Evolutionary conservation across 306 rosid species (phyloP), one percentile per base, ranked within the genome.

Genomic region (Casuarina glauca): DNA sequence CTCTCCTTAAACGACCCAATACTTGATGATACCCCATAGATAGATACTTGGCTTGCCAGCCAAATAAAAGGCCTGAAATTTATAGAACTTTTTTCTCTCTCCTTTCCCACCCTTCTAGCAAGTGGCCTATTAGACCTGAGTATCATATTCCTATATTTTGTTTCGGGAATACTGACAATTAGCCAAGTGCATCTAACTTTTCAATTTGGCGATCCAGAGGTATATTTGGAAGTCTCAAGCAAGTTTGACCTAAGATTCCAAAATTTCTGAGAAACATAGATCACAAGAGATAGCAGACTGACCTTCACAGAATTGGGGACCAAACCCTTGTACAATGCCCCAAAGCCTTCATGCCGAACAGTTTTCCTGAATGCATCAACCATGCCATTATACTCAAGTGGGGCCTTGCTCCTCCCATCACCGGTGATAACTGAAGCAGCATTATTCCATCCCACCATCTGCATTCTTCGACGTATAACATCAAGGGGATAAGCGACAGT

Each of bases 281-380:
- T 74, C 19, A 50, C 73, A 53, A 63, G 63, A 5, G 79, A 78
- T 53, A 58, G 69, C 57, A 32, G 70, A 53, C 90, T 61, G 69
- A 95, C 99, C 99, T 96, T 96, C 52, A 96, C 99, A 79, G 94
- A 93, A 86, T 96, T 96, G 78, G 99, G 99, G 60, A 93, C 93
- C 88, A 96, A 87, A 76, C 99, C 99, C 94, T 96, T 96, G 91
- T 96, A 96, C 78, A 96, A 82, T 62, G 99, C 99, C 58, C 98
- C 91, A 66, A 96, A 90, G 72, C 99, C 99, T 76, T 96, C 99
- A 5, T 93, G 89, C 41, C 92, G 89, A 83, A 96, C 93, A 57
- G 99, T 96, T 86, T 96, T 91, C 83, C 98, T 90, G 78, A 96
- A 96, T 70, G 98, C 98, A 79, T 96, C 99, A 68, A 96, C 1